Conservation (phyloP, 169 alveolate genomes). For the Plasmodium coatneyi region DNA sequence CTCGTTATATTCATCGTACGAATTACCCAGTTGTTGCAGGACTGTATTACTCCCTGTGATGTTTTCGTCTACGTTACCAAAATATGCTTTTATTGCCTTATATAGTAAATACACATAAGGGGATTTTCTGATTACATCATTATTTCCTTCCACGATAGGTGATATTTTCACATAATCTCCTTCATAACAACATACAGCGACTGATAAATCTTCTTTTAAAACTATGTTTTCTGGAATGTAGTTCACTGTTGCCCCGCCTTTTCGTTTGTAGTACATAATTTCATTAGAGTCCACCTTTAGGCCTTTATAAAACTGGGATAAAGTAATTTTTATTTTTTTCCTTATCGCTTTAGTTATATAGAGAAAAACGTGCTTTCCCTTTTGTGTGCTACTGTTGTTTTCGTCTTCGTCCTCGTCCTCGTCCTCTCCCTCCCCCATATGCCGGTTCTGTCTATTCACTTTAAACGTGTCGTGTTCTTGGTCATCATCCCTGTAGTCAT, state of each 20-base stretch:
- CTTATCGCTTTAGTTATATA: neutral
- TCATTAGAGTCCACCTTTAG: neutral
- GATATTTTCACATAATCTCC: conserved; percentile 18
- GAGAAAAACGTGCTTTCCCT: neutral
- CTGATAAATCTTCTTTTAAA: neutral
- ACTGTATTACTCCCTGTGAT: neutral
- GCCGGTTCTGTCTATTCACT: too few relatives aligned
- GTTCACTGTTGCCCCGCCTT: conserved; percentile 11
- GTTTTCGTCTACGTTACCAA: conserved; percentile 18
- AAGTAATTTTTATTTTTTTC: conserved; percentile 10
- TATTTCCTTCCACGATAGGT: neutral
- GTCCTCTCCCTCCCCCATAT: neutral
- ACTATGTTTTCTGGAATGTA: conserved; percentile 12
- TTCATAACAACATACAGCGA: conserved; percentile 41
- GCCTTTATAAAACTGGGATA: neutral
- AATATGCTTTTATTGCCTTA: neutral
- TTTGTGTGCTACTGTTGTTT: neutral
- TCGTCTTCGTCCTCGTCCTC: neutral
- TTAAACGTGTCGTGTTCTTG: neutral
- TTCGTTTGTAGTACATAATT: conserved; percentile 14
- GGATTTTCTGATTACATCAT: neutral
- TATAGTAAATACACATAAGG: neutral
- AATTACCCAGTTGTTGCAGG: conserved; percentile 23
- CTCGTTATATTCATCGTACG: neutral
- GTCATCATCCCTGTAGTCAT: neutral